phyloP scores from a whole-genome alignment of 2,329 filamentous ascomycete species.

The Aspergillus candidus region DNA sequence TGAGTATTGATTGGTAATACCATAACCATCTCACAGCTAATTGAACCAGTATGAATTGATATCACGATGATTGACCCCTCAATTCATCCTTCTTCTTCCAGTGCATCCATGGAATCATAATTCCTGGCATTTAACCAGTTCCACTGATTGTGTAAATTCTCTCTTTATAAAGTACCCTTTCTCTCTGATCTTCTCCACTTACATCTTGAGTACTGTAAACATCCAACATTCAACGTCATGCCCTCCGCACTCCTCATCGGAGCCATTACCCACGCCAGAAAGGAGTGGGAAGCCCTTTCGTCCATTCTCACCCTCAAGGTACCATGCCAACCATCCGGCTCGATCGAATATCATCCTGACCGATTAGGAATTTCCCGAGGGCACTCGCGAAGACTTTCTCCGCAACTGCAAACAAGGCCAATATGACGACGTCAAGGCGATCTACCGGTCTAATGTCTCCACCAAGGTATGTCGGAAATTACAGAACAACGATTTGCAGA shows the following conservation, averaged over 20 bases:
- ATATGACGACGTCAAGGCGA: constrained; percentile 50
- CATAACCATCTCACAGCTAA: no score
- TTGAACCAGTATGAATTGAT: no score
- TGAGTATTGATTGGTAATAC: no score
- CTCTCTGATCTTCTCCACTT: not conserved
- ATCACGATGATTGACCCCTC: no score
- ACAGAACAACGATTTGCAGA: not conserved
- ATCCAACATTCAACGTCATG: constrained; percentile 24
- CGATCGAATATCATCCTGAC: no score
- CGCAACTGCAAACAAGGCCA: constrained; percentile 49
- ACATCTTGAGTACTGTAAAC: constrained; percentile 1
- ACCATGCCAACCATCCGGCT: not conserved
- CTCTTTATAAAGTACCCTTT: not conserved
- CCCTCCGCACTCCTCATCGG: constrained; percentile 41
- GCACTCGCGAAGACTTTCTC: constrained; percentile 52
- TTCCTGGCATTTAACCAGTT: no score
- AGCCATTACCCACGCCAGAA: constrained; percentile 36
- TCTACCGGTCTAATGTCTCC: constrained; percentile 56
- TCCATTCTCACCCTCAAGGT: constrained; percentile 40
- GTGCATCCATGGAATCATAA: no score
- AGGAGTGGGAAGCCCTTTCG: constrained; percentile 40
- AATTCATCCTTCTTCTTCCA: no score
- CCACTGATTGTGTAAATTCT: not conserved
- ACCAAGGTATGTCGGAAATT: constrained; percentile 34
- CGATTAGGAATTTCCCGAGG: constrained; percentile 47